These are phyloP conservation scores for Colletotrichum cordylinicola DNA, from an alignment of 2,329 filamentous ascomycete species.

Conservation along the genomic window DNA sequence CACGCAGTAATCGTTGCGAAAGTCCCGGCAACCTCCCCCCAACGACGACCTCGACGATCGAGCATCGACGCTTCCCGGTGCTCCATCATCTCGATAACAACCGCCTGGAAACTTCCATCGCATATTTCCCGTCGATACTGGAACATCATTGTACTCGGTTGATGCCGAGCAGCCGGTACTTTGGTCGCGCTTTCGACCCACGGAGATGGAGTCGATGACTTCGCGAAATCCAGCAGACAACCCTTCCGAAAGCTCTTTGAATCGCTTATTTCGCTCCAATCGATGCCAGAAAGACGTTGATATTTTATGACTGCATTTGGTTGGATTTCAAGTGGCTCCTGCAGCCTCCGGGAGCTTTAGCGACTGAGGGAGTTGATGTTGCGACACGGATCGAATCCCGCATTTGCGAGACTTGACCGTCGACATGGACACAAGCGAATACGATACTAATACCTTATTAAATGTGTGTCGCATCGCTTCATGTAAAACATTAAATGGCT, in stretches of 20 bases:
- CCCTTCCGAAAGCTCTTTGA: not conserved
- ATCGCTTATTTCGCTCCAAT: not conserved
- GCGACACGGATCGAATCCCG: conserved; percentile 17
- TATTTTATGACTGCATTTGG: conserved; percentile 16
- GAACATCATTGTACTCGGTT: conserved; percentile 11
- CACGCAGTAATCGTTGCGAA: conserved; percentile 7
- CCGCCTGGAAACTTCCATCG: not conserved
- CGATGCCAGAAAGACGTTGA: not conserved
- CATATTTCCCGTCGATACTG: not conserved
- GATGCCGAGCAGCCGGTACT: conserved; percentile 16
- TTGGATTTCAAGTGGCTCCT: conserved; percentile 6
- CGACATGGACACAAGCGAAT: conserved; percentile 70
- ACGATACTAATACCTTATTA: conserved; percentile 66
- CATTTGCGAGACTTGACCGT: conserved; percentile 31
- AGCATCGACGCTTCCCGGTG: not conserved
- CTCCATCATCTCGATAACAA: not conserved
- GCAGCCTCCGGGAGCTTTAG: conserved; percentile 14
- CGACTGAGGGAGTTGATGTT: conserved; percentile 24
- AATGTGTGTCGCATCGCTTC: conserved; percentile 50
- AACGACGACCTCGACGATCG: not conserved
- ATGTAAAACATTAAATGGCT: conserved; percentile 4
- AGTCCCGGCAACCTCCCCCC: not conserved
- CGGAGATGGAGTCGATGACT: conserved; percentile 44
- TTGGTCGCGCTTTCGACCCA: conserved; percentile 26
- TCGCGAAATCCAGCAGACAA: conserved; percentile 13